Base-by-base conservation (phyloP, 169 alveolate species). In the Amoebophrya sp. region DNA sequence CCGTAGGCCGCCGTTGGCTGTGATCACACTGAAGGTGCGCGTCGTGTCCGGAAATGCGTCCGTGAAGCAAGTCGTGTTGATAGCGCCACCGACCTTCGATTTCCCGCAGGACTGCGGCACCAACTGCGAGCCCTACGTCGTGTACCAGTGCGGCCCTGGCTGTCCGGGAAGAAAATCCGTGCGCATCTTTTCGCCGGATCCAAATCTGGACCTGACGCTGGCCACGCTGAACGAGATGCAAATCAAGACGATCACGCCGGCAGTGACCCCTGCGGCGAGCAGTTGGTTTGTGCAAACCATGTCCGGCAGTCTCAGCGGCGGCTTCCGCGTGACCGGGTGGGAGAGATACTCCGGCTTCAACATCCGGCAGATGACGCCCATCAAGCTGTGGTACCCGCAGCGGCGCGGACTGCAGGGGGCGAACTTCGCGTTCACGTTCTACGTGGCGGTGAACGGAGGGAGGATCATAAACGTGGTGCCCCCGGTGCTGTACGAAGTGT, bases 401-500 rank as follows among this genome's bases (percentile, higher is more conserved):
- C 83, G 83, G 29, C 83, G 83, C 35, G 35, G 83, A 3, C 35
- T 66, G 83, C 35, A 7, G 35, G 83, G 83, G 10, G 83, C 83
- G 10, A 66, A 66, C 83, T 66, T 66, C 83, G 83, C 35, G 29
- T 66, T 66, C 83, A 66, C 38, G 32, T 66, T 66, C 83, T 12
- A 66, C 83, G 1, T 66, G 1, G 29, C 83, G 39, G 29, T 25
- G 83, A 25, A n/a, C 83, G 18, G 18, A 0, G 83, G 83, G 32
- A 2, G 83, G 32, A 25, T 66, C 35, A 66, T 66, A 0, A 18
- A n/a, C 35, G 83, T 66, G 83, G 18, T 25, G 7, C 83, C 83
- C 10, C 83, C 83, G 35, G 83, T 66, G 83, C 83, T 66, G 83
- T 66, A 66, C 83, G 83, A 66, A 25, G 83, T 66, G 83, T 66